Percentiles rank a stretch among this genome's conserved stretches.
Conservation (phyloP, 495 filamentous ascomycete species). For the Aspergillus funiculosus region DNA sequence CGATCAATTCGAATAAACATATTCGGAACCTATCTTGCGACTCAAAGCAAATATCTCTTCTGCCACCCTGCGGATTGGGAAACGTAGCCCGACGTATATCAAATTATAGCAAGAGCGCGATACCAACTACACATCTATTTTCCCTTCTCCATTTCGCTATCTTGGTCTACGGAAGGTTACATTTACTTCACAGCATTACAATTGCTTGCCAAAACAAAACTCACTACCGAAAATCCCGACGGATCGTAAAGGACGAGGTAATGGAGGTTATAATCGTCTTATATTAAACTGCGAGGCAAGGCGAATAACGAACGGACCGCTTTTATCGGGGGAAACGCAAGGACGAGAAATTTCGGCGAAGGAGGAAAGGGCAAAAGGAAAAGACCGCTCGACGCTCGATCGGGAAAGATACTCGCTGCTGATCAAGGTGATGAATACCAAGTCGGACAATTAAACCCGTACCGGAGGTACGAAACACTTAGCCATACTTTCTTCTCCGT, state of each 20-base stretch:
- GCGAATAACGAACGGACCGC: constrained; percentile 34
- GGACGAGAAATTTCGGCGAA: constrained; percentile 35
- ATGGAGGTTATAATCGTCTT: constrained; percentile 27
- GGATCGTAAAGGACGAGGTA: constrained; percentile 28
- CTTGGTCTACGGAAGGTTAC: no score
- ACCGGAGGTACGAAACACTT: constrained; percentile 11
- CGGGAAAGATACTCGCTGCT: constrained; percentile 40
- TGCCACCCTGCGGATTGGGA: no score
- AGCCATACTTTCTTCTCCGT: constrained; percentile 8
- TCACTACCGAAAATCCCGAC: constrained; percentile 14
- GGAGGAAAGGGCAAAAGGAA: constrained; percentile 14
- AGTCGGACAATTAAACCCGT: constrained; percentile 11
- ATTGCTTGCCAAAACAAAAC: no score
- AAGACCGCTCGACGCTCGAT: constrained; percentile 40
- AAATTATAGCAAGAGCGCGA: no score
- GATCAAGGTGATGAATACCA: constrained; percentile 28
- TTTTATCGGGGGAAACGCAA: constrained; percentile 31
- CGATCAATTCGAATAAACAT: no score
- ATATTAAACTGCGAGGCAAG: constrained; percentile 35
- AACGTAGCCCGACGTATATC: no score
- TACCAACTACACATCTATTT: no score
- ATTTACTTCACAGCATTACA: no score
- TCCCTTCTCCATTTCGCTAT: no score
- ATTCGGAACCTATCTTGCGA: no score
- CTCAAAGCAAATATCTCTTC: no score